Evolutionary conservation across 176 grass and related monocot genomes (phyloP).

Genomic region (Carex littledalei): DNA sequence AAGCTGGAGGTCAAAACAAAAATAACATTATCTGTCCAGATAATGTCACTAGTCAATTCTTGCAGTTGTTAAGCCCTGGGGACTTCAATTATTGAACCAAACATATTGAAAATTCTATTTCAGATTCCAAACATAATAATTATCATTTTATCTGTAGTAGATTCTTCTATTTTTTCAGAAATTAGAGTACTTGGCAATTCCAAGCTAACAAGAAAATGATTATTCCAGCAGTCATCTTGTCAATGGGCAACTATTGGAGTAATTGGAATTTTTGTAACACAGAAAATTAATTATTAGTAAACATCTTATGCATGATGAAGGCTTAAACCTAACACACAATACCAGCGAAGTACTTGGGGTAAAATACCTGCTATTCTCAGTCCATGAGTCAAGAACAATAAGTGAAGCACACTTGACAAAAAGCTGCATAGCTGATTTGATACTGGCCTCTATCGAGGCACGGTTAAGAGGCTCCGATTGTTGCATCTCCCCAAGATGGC

Average conservation of each 20-base stretch:
- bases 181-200: not conserved
- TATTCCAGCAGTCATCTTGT: not conserved
- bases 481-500: constrained; percentile 46
- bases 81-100: not conserved
- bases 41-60: not conserved
- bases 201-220: not conserved
- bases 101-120: not conserved
- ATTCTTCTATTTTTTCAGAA: not conserved
- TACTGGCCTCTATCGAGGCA: constrained; percentile 74
- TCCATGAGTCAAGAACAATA: constrained; percentile 93
- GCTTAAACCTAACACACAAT: not conserved
- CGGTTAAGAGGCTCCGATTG: constrained; percentile 64
- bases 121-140: constrained; percentile 7
- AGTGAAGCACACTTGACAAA: constrained; percentile 75
- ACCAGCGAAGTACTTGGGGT: not conserved
- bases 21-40: not conserved
- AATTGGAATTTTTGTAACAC: not conserved
- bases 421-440: constrained; percentile 89
- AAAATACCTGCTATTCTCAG: constrained; percentile 69
- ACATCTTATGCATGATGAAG: not conserved
- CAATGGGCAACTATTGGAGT: not conserved
- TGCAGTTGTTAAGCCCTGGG: not conserved
- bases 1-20: not conserved
- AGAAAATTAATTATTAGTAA: not conserved
- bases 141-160: not conserved